Evolutionary conservation across 2,329 filamentous ascomycete genomes (phyloP).

Genomic region (Colletotrichum theobromicola): DNA sequence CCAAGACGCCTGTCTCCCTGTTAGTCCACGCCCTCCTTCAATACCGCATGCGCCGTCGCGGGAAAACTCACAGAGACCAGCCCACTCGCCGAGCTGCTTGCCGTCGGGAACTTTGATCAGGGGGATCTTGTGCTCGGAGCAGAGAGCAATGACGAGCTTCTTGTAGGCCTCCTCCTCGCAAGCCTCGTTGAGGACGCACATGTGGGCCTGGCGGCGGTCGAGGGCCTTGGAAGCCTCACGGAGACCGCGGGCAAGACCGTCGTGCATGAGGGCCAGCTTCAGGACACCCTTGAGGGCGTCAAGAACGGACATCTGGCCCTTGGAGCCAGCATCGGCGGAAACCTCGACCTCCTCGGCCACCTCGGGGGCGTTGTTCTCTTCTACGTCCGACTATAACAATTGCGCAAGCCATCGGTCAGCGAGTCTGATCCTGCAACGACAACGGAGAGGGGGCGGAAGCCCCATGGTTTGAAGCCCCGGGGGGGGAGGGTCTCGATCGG

Average conservation of each 20-base stretch:
- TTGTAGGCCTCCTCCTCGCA: slow-evolving; percentile 99
- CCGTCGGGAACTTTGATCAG: slow-evolving; percentile 99
- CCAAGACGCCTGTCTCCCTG: slow-evolving; percentile 77
- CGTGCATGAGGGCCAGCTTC: slow-evolving; percentile 99
- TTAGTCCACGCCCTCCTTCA: slow-evolving; percentile 30
- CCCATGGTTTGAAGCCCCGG: neutral
- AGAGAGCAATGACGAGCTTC: slow-evolving; percentile 99
- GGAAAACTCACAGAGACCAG: slow-evolving; percentile 88
- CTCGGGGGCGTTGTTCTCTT: slow-evolving; percentile 93
- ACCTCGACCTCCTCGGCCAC: slow-evolving; percentile 93
- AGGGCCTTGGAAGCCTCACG: slow-evolving; percentile 99
- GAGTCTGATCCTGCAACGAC: neutral
- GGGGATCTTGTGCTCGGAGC: slow-evolving; percentile 99
- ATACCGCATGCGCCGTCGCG: neutral
- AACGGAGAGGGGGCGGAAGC: neutral
- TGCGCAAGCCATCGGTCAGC: slow-evolving; percentile 22
- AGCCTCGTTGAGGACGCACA: slow-evolving; percentile 99
- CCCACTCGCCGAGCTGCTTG: slow-evolving; percentile 99
- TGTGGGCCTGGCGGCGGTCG: slow-evolving; percentile 97
- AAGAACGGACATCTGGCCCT: slow-evolving; percentile 96
- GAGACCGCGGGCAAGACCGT: slow-evolving; percentile 97
- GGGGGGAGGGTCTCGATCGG: neutral
- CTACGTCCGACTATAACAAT: slow-evolving; percentile 90
- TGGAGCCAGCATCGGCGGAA: slow-evolving; percentile 84
- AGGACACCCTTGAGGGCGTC: slow-evolving; percentile 99